Conservation (phyloP, 352 stramenopile genomes). For the Phytophthora nicotianae region DNA sequence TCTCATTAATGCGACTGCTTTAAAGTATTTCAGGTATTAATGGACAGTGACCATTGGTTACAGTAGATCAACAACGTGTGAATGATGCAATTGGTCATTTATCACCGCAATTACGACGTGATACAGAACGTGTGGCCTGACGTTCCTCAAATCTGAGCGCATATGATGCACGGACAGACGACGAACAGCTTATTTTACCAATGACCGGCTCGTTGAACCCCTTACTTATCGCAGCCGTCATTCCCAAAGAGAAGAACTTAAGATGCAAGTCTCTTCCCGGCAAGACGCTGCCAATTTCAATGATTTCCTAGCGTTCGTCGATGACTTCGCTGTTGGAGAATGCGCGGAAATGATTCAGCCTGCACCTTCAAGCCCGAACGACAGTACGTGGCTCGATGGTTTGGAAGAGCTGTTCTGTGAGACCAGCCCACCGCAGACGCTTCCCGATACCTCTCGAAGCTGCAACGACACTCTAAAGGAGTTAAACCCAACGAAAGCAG, state of each 20-base stretch:
- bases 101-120: too few species aligned
- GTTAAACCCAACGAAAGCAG: background rate
- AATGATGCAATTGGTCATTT: background rate
- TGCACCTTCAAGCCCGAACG: background rate
- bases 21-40: too few species aligned
- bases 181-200: background rate
- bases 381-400: background rate
- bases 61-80: background rate
- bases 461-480: background rate
- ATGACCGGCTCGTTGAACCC: background rate
- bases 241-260: background rate
- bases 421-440: background rate
- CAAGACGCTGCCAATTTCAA: constrained; percentile 16
- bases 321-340: constrained; percentile 1
- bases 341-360: background rate
- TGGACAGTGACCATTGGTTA: background rate
- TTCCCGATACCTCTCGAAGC: background rate
- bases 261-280: constrained; percentile 14
- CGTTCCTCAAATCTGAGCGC: constrained; percentile 1
- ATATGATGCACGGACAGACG: background rate
- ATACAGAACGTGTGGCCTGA: background rate
- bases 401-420: constrained; percentile 15
- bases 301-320: constrained; percentile 20
- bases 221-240: background rate
- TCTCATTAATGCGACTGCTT: too few species aligned